Evolutionary conservation across 331 rosid genomes (phyloP), one percentile per base, ranked within the genome.

Genomic region (Spiraea crenata): DNA sequence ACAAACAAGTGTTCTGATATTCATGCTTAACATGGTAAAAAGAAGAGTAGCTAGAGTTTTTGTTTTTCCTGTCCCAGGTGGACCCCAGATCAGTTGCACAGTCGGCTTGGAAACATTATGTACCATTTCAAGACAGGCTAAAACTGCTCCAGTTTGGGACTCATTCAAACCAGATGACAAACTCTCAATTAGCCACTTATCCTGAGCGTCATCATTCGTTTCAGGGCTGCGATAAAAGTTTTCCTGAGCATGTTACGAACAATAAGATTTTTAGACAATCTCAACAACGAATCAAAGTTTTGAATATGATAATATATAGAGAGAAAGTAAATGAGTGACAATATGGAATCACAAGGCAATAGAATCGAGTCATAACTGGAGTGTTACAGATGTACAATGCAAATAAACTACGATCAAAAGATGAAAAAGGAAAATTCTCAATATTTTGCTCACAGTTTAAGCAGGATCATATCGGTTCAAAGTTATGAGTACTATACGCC

Each of bases 61-160:
- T n/a, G 95, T 85, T 80, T 88, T 85, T 9, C 89, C 91, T 3
- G 89, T 83, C 65, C 90, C 93, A 9, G 93, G 95, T 59, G 91
- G 95, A 31, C 95, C 90, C 90, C 95, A 88, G 25, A 88, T 85
- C 19, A 82, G 77, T 77, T 87, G 77, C 56, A 87, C 72, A 0
- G 80, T 60, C 69, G 76, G 70, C 40, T 76, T 76, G 14, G 82
- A 81, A 25, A 25, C 31, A 25, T 25, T 25, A 25, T 25, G 31
- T 25, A 25, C 31, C 31, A 25, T 25, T 25, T 79, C 78, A 70
- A 83, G 45, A 77, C 83, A 85, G 66, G 80, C 74, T 37, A 81
- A 49, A 64, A 87, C 89, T 16, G 83, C 86, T 25, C 74, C 79
- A 76, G 77, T 78, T 73, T 85, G 92, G 38, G 88, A 74, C 9